Conservation (phyloP, 106 monocot species). For the Allium fistulosum region DNA sequence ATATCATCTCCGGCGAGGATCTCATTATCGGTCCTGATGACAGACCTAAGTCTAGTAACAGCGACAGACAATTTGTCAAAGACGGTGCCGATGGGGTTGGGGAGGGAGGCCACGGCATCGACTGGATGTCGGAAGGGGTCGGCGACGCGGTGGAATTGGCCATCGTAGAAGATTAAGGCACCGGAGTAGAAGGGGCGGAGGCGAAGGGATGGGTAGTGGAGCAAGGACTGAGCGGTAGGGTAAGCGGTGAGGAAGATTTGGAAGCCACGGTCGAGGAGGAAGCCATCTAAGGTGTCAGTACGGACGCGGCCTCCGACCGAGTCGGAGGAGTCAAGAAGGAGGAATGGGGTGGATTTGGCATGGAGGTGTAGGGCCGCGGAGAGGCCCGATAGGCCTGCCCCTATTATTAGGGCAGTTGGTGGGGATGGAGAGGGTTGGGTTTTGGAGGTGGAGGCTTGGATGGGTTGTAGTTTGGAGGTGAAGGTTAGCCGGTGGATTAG, state of each 20-base stretch:
- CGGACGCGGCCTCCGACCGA: conserved; percentile 80
- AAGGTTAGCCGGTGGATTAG: too few relatives aligned
- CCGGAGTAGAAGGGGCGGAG: conserved; percentile 79
- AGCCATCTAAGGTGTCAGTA: conserved; percentile 70
- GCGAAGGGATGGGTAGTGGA: conserved; percentile 55
- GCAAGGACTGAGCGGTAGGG: conserved; percentile 53
- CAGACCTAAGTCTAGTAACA: conserved; percentile 38
- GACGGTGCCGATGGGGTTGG: conserved; percentile 66
- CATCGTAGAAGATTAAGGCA: conserved; percentile 53
- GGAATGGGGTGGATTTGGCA: conserved; percentile 54
- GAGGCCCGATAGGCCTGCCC: conserved; percentile 83
- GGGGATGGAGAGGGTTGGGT: conserved; percentile 9
- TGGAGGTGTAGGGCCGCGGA: conserved; percentile 71
- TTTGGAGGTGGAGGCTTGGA: neutral
- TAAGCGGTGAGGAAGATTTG: conserved; percentile 95
- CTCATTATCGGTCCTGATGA: conserved; percentile 13
- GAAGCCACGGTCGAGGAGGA: conserved; percentile 96
- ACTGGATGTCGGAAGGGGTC: conserved; percentile 76
- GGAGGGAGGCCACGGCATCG: conserved; percentile 40
- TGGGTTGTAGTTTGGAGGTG: too few relatives aligned
- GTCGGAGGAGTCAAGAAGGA: conserved; percentile 80
- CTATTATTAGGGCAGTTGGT: conserved; percentile 45
- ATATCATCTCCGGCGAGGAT: conserved; percentile 47
- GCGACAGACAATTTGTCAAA: conserved; percentile 73
- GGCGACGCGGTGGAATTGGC: conserved; percentile 55